Percentiles rank a stretch among this genome's conserved stretches.
Evolutionary conservation across 1,139 yeast species (phyloP).

Genomic region (Wickerhamiella pararugosa): DNA sequence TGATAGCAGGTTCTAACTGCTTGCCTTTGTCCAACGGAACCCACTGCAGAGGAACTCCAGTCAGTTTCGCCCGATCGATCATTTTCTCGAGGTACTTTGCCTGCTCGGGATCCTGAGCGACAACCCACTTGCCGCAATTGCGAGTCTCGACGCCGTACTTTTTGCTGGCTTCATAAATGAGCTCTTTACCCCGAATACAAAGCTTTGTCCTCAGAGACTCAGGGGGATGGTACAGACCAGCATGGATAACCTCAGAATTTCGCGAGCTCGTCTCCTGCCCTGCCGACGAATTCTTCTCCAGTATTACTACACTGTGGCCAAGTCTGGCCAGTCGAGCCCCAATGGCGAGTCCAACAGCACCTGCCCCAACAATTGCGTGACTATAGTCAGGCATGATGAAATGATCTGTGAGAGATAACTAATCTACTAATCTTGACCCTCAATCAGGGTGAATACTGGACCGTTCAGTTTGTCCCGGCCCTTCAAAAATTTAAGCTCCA

Average conservation of each 20-base stretch:
- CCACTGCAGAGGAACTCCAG: constrained; percentile 43
- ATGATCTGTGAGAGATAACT: constrained; percentile 20
- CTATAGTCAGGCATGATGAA: constrained; percentile 38
- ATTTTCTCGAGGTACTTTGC: constrained; percentile 41
- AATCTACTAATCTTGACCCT: constrained; percentile 39
- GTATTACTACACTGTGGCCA: constrained; percentile 39
- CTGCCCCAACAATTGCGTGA: constrained; percentile 77
- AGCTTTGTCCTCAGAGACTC: constrained; percentile 50
- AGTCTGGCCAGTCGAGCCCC: constrained; percentile 51
- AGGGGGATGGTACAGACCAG: constrained; percentile 70
- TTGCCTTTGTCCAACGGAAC: constrained; percentile 33
- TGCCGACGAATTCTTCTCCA: constrained; percentile 49
- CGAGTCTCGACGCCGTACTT: constrained; percentile 39
- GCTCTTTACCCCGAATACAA: constrained; percentile 59
- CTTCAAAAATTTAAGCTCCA: constrained; percentile 88
- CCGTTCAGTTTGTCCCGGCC: constrained; percentile 82
- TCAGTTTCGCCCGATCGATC: constrained; percentile 32
- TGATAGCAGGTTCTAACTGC: constrained; percentile 46
- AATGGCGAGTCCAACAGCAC: constrained; percentile 72
- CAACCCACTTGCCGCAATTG: constrained; percentile 77
- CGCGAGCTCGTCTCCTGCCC: constrained; percentile 78
- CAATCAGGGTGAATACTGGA: constrained; percentile 73
- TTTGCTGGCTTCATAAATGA: constrained; percentile 41
- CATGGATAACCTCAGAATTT: constrained; percentile 86
- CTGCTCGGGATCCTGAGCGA: constrained; percentile 61